Evolutionary conservation across 1,284 basidiomycete species (phyloP).

Genomic region (Sporisorium iseilematis-ciliati): DNA sequence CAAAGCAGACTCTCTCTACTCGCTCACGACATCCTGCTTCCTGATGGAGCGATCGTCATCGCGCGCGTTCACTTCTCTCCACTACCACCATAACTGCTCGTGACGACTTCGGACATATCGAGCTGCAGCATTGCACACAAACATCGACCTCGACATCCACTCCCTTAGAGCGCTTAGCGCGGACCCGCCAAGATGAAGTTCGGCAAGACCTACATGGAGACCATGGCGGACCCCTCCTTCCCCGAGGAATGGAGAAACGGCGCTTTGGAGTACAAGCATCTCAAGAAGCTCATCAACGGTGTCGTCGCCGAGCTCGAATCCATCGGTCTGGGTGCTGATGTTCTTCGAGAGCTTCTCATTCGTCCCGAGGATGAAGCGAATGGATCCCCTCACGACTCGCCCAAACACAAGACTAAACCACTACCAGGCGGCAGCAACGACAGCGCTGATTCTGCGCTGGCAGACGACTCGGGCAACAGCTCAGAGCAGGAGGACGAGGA

Average conservation of each 20-base stretch:
- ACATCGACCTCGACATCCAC: not conserved
- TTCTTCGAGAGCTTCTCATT: slow-evolving; percentile 73
- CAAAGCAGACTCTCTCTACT: not conserved
- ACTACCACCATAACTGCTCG: not conserved
- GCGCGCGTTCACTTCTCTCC: not conserved
- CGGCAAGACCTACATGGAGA: slow-evolving; percentile 80
- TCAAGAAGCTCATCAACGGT: slow-evolving; percentile 92
- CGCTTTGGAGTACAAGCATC: slow-evolving; percentile 88
- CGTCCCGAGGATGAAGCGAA: slow-evolving; percentile 37
- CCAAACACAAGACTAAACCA: slow-evolving; percentile 16
- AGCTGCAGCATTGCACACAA: not conserved
- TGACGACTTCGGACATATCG: not conserved
- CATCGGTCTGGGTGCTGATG: slow-evolving; percentile 79
- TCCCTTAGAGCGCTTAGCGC: slow-evolving; percentile 22
- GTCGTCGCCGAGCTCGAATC: slow-evolving; percentile 84
- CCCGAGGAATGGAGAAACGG: slow-evolving; percentile 81
- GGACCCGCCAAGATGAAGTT: slow-evolving; percentile 77
- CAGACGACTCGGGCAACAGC: slow-evolving; percentile 44
- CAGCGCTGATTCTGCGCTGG: slow-evolving; percentile 31
- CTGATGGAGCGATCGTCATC: not conserved
- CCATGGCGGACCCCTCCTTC: slow-evolving; percentile 76
- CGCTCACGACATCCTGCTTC: not conserved
- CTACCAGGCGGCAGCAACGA: slow-evolving; percentile 16
- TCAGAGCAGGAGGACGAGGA: slow-evolving; percentile 28
- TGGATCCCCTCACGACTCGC: not conserved